These are phyloP conservation scores for Chenopodium album DNA, from an alignment of 148 eudicot genomes.

Conservation along the genomic window DNA sequence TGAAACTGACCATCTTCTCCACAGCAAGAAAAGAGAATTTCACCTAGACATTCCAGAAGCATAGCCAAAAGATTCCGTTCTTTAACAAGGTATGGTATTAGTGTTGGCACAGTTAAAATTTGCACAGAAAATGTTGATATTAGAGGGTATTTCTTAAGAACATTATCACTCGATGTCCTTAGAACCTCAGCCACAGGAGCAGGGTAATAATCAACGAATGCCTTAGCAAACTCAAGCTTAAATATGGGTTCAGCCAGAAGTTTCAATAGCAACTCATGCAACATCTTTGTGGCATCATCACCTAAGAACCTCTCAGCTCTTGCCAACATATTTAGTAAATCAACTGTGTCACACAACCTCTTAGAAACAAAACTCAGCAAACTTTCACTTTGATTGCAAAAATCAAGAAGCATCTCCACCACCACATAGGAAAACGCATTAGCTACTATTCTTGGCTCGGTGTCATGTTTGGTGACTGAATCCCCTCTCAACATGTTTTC, in stretches of 20 bases:
- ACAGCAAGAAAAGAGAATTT: slow-evolving; percentile 55
- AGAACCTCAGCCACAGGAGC: slow-evolving; percentile 55
- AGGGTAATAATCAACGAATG: slow-evolving; percentile 70
- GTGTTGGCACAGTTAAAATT: slow-evolving; percentile 90
- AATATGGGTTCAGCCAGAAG: slow-evolving; percentile 84
- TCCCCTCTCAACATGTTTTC: slow-evolving; percentile 36
- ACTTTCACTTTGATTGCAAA: slow-evolving; percentile 84
- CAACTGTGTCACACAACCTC: slow-evolving; percentile 47
- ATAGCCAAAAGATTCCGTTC: slow-evolving; percentile 66
- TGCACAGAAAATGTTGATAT: slow-evolving; percentile 81
- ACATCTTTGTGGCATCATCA: slow-evolving; percentile 46
- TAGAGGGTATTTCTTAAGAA: slow-evolving; percentile 53
- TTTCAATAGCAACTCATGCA: slow-evolving; percentile 87
- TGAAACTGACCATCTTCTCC: slow-evolving; percentile 74
- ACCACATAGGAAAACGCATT: slow-evolving; percentile 53
- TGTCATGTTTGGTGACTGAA: slow-evolving; percentile 34
- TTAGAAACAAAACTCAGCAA: slow-evolving; percentile 79
- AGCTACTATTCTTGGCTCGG: slow-evolving; percentile 39
- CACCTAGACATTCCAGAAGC: slow-evolving; percentile 68
- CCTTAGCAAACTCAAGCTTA: slow-evolving; percentile 85
- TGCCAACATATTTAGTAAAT: slow-evolving; percentile 65
- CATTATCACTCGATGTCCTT: slow-evolving; percentile 43
- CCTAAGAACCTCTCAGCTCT: slow-evolving; percentile 77
- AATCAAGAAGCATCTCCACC: slow-evolving; percentile 75
- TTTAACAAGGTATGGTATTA: slow-evolving; percentile 83